Evolutionary conservation across 208 protist genomes (phyloP).

Genomic region (Acanthamoeba triangularis): DNA sequence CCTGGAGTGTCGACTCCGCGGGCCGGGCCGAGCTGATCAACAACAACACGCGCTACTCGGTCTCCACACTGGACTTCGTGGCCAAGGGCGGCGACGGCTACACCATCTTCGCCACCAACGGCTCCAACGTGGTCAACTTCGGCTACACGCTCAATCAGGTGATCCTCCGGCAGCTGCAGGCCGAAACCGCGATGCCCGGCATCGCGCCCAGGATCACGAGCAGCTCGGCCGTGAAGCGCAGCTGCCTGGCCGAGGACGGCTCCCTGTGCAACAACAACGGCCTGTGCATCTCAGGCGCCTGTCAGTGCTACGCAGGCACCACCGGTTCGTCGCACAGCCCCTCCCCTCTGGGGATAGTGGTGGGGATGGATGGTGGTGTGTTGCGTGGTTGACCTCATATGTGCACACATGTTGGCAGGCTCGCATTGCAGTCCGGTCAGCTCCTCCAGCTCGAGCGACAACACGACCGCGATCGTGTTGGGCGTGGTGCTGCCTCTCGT

Average conservation of each 20-base stretch:
- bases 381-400: not conserved
- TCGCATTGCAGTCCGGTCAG: not conserved
- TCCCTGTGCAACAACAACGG: constrained; percentile 44
- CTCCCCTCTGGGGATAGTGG: too few species aligned
- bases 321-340: not conserved
- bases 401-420: not conserved
- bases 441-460: not conserved
- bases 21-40: not conserved
- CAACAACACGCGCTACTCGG: not conserved
- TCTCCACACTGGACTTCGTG: not conserved
- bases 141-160: constrained; percentile 15
- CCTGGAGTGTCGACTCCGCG: not conserved
- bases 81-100: constrained; percentile 57
- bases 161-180: not conserved
- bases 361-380: too few species aligned
- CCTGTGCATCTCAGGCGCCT: not conserved
- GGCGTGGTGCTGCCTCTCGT: not conserved
- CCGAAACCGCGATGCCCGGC: not conserved
- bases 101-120: not conserved
- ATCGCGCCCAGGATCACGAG: not conserved
- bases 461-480: constrained; percentile 26
- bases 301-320: not conserved
- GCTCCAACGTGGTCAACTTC: not conserved
- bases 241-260: not conserved
- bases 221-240: not conserved